Evolutionary conservation across 1,139 yeast species (phyloP), one percentile per base, ranked within the genome.

Genomic region (Magnusiomyces fungicola): DNA sequence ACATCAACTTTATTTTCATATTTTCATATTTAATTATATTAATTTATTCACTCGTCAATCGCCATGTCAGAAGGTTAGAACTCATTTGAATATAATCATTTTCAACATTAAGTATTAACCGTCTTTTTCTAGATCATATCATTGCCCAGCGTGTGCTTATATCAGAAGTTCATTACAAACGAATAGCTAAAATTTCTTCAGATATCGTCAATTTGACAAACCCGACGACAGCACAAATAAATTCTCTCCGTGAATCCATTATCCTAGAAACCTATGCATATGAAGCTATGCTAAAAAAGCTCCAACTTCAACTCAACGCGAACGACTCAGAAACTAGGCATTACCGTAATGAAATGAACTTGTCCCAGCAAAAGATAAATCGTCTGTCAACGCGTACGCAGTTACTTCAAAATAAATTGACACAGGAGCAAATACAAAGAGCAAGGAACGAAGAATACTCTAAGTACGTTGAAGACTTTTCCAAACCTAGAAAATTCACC

Each of bases 141-240:
- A 43, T 43, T 10, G 10, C 22, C 24, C 45, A 43, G 21, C 21
- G 45, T 18, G 45, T 43, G 3, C 16, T 43, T 5, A 43, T 43
- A 12, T 43, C 45, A 14, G 45, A 43, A 19, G 30, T 29, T 5
- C 39, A 43, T 43, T 43, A 43, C 21, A 43, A 43, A 24, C 45
- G 45, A 30, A 18, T 43, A 32, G 34, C 45, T 9, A 43, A 43
- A n/a, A 19, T 43, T 14, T 14, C 29, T 7, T 32, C 37, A 16
- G 29, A 14, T 33, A 14, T 43, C 5, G 24, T 33, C 16, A 33
- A 33, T 22, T 27, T 43, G 12, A 33, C 24, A 16, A 24, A 37
- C 12, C 25, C 38, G n/a, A 32, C 45, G 5, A 43, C 30, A 43
- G 30, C 30, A 12, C 37, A 43, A 32, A 21, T 43, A 16, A 23